Percentiles rank a stretch among this genome's conserved stretches.
Conservation (phyloP, 2,329 filamentous ascomycete genomes). For the Xylariales sp. region DNA sequence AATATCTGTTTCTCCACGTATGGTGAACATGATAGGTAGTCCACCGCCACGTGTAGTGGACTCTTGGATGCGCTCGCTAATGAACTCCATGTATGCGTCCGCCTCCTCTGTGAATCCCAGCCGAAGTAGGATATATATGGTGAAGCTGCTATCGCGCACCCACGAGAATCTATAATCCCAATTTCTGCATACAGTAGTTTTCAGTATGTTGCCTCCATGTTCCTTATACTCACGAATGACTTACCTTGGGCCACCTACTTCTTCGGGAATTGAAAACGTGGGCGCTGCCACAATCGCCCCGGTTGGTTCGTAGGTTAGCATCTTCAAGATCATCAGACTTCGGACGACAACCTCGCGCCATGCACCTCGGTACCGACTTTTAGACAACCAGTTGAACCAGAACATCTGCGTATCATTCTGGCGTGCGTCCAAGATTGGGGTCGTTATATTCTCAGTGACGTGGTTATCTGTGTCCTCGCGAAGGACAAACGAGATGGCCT, state of each 20-base stretch:
- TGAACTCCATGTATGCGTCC: slow-evolving; percentile 74
- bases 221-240: too few species aligned
- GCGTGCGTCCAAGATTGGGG: slow-evolving; percentile 51
- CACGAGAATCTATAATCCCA: slow-evolving; percentile 76
- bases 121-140: slow-evolving; percentile 71
- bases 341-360: slow-evolving; percentile 69
- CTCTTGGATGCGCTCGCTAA: slow-evolving; percentile 63
- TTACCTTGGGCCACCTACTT: slow-evolving; percentile 58
- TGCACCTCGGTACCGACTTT: slow-evolving; percentile 65
- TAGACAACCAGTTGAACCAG: slow-evolving; percentile 70
- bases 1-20: slow-evolving; percentile 69
- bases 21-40: slow-evolving; percentile 78
- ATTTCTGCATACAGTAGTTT: slow-evolving; percentile 41
- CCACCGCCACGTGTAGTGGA: slow-evolving; percentile 56
- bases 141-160: slow-evolving; percentile 74
- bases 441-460: slow-evolving; percentile 54
- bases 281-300: slow-evolving; percentile 73
- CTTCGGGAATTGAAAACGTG: slow-evolving; percentile 73
- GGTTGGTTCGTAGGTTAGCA: slow-evolving; percentile 74
- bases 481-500: slow-evolving; percentile 65
- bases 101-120: slow-evolving; percentile 73
- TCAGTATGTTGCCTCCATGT: too few species aligned
- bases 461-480: slow-evolving; percentile 57
- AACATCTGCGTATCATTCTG: slow-evolving; percentile 67
- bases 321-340: slow-evolving; percentile 69